Evolutionary conservation across 1,284 basidiomycete genomes (phyloP).

Genomic region (Ustilago cynodontis): DNA sequence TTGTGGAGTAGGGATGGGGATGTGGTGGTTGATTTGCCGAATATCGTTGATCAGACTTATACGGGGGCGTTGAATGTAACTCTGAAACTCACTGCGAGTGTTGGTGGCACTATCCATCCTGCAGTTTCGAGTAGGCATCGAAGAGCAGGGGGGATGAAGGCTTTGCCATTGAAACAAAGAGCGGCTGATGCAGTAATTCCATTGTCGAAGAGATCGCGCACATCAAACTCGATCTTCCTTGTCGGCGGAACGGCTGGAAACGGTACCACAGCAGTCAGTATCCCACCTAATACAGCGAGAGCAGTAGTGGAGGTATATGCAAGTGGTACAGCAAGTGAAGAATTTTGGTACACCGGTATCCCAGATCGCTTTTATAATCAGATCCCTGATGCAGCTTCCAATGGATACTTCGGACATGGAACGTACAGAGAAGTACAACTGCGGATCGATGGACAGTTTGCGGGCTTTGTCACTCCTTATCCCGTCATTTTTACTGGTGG

Average conservation of each 20-base stretch:
- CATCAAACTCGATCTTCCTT: constrained; percentile 35
- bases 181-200: constrained; percentile 39
- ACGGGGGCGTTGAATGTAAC: constrained; percentile 50
- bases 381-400: constrained; percentile 74
- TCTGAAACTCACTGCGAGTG: constrained; percentile 33
- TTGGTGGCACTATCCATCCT: constrained; percentile 8
- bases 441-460: constrained; percentile 79
- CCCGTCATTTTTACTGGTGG: constrained; percentile 85
- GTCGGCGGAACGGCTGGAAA: constrained; percentile 33
- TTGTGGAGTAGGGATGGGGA: constrained; percentile 34
- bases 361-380: constrained; percentile 76
- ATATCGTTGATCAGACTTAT: constrained; percentile 56
- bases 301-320: constrained; percentile 59
- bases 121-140: neutral
- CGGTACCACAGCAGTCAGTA: constrained; percentile 21
- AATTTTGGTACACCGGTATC: constrained; percentile 78
- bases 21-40: constrained; percentile 57
- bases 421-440: constrained; percentile 84
- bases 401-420: constrained; percentile 67
- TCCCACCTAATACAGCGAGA: constrained; percentile 43
- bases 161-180: constrained; percentile 21
- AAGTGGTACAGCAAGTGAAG: constrained; percentile 41
- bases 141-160: neutral
- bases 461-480: constrained; percentile 82
- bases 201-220: constrained; percentile 40